phyloP scores from a whole-genome alignment of 169 alveolate species.

The Theileria annulata region DNA sequence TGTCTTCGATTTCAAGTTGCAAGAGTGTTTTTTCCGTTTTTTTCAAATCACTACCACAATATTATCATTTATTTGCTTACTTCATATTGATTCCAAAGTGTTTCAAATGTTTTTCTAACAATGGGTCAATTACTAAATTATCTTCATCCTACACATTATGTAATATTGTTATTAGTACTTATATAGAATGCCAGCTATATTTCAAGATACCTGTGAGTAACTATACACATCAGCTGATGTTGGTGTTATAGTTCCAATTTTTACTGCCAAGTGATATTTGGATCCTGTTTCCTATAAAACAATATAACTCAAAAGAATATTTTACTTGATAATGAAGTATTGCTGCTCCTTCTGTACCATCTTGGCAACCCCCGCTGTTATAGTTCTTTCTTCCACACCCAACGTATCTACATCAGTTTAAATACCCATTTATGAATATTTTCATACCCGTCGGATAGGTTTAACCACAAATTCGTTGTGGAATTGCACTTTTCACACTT shows the following conservation, averaged over 20 bases:
- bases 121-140: constrained; percentile 83
- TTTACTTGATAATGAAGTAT: constrained; percentile 74
- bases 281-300: constrained; percentile 72
- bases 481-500: constrained; percentile 71
- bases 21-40: constrained; percentile 84
- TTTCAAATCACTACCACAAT: constrained; percentile 34
- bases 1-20: constrained; percentile 83
- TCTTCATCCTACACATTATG: constrained; percentile 71
- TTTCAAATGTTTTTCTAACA: constrained; percentile 82
- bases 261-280: constrained; percentile 87
- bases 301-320: neutral
- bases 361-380: constrained; percentile 87
- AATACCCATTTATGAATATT: neutral
- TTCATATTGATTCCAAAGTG: constrained; percentile 86
- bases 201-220: constrained; percentile 78
- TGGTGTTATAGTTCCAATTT: constrained; percentile 90
- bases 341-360: constrained; percentile 90
- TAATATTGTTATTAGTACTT: neutral
- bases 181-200: neutral
- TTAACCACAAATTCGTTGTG: constrained; percentile 69
- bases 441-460: constrained; percentile 70
- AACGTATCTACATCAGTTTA: constrained; percentile 67
- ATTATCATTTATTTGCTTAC: constrained; percentile 49
- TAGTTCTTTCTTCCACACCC: constrained; percentile 88
- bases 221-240: constrained; percentile 89